phyloP scores from a whole-genome alignment of 2,329 filamentous ascomycete genomes.

The Magnaporthales sp. region DNA sequence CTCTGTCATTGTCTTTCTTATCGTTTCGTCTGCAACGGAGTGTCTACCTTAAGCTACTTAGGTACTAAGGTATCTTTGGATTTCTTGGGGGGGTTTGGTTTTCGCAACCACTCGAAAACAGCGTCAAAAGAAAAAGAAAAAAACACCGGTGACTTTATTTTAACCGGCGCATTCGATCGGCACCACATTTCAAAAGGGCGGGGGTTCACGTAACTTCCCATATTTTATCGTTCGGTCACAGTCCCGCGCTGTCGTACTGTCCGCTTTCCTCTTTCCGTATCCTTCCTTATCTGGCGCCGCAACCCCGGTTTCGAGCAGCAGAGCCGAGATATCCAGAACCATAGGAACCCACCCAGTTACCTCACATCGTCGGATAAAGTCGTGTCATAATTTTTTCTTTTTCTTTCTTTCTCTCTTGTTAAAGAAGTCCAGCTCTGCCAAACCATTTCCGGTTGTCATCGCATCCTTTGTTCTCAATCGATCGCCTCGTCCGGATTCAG shows the following conservation, averaged over 20 bases:
- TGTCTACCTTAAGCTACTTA: too few species aligned
- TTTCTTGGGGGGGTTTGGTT: neutral
- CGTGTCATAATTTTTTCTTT: neutral
- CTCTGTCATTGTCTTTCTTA: neutral
- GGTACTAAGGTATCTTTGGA: too few species aligned
- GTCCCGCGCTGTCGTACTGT: neutral
- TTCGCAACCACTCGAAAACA: neutral
- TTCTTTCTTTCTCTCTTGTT: neutral
- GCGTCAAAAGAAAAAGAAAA: neutral
- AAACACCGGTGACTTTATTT: neutral
- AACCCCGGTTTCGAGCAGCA: neutral
- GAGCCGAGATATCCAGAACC: neutral
- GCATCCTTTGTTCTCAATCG: neutral
- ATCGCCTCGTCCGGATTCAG: neutral
- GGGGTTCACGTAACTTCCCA: neutral
- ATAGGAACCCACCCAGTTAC: neutral
- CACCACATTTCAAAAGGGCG: neutral
- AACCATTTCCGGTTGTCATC: neutral
- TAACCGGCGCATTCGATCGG: neutral
- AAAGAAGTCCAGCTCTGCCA: neutral
- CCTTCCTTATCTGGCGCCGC: neutral
- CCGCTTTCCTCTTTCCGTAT: neutral
- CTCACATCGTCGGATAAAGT: neutral
- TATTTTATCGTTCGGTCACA: neutral
- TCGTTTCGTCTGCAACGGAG: neutral